These are phyloP conservation scores for Talaromyces albobiverticillius DNA, from an alignment of 2,329 filamentous ascomycete genomes.

Conservation along the genomic window DNA sequence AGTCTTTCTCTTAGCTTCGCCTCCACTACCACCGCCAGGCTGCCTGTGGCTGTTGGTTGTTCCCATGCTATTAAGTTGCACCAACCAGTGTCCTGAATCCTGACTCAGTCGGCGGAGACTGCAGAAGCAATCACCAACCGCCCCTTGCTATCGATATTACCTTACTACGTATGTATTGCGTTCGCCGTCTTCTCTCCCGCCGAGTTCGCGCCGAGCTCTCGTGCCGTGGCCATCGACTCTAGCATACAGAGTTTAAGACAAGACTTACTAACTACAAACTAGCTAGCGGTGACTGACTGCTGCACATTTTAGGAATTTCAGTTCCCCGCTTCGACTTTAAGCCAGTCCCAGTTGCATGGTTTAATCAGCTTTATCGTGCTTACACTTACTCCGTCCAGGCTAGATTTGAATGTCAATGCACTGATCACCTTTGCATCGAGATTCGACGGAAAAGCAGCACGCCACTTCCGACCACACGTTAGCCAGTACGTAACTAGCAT, in stretches of 20 bases:
- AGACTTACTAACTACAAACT: too few species aligned
- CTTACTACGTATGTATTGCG: neutral
- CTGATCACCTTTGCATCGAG: neutral
- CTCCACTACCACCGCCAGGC: neutral
- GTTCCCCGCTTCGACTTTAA: neutral
- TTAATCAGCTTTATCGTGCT: neutral
- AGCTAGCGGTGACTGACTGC: too few species aligned
- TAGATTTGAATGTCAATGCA: neutral
- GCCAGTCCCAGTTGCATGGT: neutral
- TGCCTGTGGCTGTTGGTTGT: constrained; percentile 12
- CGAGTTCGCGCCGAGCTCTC: too few species aligned
- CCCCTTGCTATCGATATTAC: constrained; percentile 10
- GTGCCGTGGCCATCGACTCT: too few species aligned
- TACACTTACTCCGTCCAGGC: too few species aligned
- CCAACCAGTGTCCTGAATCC: neutral
- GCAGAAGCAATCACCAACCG: neutral
- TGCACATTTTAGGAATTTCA: neutral
- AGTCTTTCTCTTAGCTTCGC: neutral
- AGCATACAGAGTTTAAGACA: too few species aligned
- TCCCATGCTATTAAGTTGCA: constrained; percentile 3
- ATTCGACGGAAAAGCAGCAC: neutral
- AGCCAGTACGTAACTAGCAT: neutral
- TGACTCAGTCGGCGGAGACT: neutral
- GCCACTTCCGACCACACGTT: neutral
- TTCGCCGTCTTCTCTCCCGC: neutral